Percentiles rank a stretch among this genome's conserved stretches.
Conservation (phyloP, 2,329 filamentous ascomycete species). For the Sporothrix inflata region DNA sequence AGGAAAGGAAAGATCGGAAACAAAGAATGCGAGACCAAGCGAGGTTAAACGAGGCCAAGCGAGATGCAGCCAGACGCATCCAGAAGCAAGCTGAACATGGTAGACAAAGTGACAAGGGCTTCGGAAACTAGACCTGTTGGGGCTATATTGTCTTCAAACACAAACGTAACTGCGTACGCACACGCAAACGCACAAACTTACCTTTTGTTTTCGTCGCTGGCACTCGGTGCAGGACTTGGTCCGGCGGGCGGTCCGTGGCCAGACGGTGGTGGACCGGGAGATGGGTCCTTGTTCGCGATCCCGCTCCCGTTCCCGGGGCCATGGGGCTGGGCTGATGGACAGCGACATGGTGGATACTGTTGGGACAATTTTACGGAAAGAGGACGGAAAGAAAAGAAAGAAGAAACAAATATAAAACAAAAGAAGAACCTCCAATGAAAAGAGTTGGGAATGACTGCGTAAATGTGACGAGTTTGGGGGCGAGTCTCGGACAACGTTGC, state of each 20-base stretch:
- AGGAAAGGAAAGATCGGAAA: no score
- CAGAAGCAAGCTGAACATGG: not conserved
- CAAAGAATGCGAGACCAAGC: not conserved
- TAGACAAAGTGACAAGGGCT: not conserved
- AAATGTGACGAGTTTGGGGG: not conserved
- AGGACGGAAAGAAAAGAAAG: no score
- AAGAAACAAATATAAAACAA: not conserved
- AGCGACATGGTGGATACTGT: not conserved
- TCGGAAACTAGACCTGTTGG: not conserved
- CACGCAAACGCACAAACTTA: no score
- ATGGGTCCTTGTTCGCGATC: not conserved
- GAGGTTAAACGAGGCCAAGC: not conserved
- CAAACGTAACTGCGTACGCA: no score
- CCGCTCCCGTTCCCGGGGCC: not conserved
- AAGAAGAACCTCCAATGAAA: not conserved
- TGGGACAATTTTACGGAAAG: not conserved
- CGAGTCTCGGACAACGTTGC: not conserved
- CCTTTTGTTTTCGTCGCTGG: conserved; percentile 54
- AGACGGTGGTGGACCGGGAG: not conserved
- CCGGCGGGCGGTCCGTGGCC: conserved; percentile 26
- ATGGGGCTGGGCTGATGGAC: not conserved
- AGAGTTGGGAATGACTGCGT: not conserved
- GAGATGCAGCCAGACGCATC: not conserved
- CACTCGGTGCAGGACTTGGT: conserved; percentile 54
- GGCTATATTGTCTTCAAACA: not conserved